These are phyloP conservation scores for Xylaria sp. DNA, from an alignment of 2,329 filamentous ascomycete genomes.

Conservation along the genomic window DNA sequence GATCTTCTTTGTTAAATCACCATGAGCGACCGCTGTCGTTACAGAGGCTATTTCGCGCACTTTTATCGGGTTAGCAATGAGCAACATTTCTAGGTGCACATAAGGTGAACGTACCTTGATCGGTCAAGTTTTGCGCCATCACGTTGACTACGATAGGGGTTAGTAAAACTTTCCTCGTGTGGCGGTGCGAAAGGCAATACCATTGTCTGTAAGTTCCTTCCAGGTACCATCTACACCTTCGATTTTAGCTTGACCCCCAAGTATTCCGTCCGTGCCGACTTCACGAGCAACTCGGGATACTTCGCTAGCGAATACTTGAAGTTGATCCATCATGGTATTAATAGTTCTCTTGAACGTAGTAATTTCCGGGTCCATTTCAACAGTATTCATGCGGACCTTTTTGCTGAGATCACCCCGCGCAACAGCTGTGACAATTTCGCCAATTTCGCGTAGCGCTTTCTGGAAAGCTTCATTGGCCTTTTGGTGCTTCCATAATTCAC, in stretches of 20 bases:
- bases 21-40: slow-evolving; percentile 84
- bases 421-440: slow-evolving; percentile 96
- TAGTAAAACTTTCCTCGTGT: slow-evolving; percentile 40
- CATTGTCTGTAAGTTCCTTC: slow-evolving; percentile 94
- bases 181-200: slow-evolving; percentile 53
- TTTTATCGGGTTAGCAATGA: slow-evolving; percentile 44
- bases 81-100: background rate
- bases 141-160: slow-evolving; percentile 71
- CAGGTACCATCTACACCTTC: slow-evolving; percentile 95
- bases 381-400: slow-evolving; percentile 93
- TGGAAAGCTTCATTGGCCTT: slow-evolving; percentile 99
- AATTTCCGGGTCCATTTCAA: slow-evolving; percentile 98
- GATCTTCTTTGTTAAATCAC: slow-evolving; percentile 86
- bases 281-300: slow-evolving; percentile 94
- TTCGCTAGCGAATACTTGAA: slow-evolving; percentile 96
- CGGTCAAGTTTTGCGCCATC: slow-evolving; percentile 84
- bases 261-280: slow-evolving; percentile 93
- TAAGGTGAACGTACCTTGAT: slow-evolving; percentile 65
- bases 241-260: slow-evolving; percentile 93
- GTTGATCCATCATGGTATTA: slow-evolving; percentile 99
- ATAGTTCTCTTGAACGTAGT: slow-evolving; percentile 98
- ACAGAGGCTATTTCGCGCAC: slow-evolving; percentile 88
- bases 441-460: slow-evolving; percentile 95
- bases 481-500: slow-evolving; percentile 95
- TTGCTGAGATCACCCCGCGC: slow-evolving; percentile 95